phyloP scores from a whole-genome alignment of 805 yeast species.

The Lipomyces mesembrius region DNA sequence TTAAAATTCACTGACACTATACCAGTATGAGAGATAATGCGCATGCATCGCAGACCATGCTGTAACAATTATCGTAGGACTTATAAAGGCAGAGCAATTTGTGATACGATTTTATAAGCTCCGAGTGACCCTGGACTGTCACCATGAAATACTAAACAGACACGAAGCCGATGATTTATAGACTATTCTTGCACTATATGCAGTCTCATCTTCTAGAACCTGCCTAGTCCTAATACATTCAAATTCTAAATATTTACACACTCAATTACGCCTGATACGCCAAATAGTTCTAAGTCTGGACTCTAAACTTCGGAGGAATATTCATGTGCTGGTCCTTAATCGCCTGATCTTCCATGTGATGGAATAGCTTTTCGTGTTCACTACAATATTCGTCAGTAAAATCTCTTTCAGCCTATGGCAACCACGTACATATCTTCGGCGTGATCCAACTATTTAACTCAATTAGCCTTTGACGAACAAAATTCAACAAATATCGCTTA shows the following conservation, averaged over 20 bases:
- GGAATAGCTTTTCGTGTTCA: conserved; percentile 36
- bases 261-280: neutral
- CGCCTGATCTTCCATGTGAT: conserved; percentile 32
- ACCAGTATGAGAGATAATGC: no score
- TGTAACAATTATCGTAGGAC: no score
- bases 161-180: no score
- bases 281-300: conserved; percentile 15
- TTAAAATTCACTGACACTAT: no score
- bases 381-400: conserved; percentile 7
- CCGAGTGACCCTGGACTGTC: no score
- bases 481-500: conserved; percentile 9
- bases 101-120: no score
- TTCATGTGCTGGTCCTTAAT: conserved; percentile 27
- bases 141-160: no score
- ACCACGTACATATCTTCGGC: conserved; percentile 21
- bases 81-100: no score
- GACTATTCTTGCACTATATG: neutral
- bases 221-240: neutral
- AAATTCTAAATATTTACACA: neutral
- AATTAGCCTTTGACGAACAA: neutral
- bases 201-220: neutral
- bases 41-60: no score
- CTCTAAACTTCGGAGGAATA: conserved; percentile 33
- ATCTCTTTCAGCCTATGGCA: neutral
- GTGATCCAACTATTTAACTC: conserved; percentile 7